Base-by-base conservation (phyloP, 192 early-diverging fungal species). In the Funneliformis geosporum region DNA sequence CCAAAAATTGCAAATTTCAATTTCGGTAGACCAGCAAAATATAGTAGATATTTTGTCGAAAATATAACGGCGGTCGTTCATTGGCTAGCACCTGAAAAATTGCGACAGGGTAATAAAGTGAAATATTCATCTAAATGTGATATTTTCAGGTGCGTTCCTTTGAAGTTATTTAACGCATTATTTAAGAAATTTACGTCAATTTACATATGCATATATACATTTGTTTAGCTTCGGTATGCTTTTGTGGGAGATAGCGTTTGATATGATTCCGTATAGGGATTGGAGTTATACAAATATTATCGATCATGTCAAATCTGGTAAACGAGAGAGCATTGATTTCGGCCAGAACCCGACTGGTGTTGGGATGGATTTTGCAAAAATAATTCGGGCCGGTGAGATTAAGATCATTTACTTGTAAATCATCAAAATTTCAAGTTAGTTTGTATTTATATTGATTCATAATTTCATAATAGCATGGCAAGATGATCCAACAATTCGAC, bases 71-170 rank as follows among this genome's bases (percentile, higher is more conserved):
- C 46, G 4, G 47, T 62, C 18, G 59, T 76, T 12, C 55, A 60
- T 43, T 76, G 74, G 74, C 21, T 76, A 5, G 74, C 74, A 9
- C 74, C 74, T 16, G 74, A 76, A 44, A 76, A 76, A 61, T 42
- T 76, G 23, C 12, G 73, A 7, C 40, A 43, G 11, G 67, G 67
- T 0, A 72, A 44, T 11, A 72, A 72, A 47, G 23, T 47, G 27
- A 60, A 60, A 44, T 61, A 43, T 62, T 43, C 74, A 27, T 39
- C 60, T 8, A 76, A 76, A 76, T 76, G 74, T 64, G 74, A 76
- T 46, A 76, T 76, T 42, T 76, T 62, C 60, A 76, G 74, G 55
- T 76, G 5, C 9, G 23, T 27, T 55, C 23, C 4, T 69, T 68
- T 16, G 40, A 33, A 43, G 8, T 9, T 69, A 6, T 8, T 38